phyloP scores from a whole-genome alignment of 805 yeast genomes.

The Wickerhamomyces silvicola region DNA sequence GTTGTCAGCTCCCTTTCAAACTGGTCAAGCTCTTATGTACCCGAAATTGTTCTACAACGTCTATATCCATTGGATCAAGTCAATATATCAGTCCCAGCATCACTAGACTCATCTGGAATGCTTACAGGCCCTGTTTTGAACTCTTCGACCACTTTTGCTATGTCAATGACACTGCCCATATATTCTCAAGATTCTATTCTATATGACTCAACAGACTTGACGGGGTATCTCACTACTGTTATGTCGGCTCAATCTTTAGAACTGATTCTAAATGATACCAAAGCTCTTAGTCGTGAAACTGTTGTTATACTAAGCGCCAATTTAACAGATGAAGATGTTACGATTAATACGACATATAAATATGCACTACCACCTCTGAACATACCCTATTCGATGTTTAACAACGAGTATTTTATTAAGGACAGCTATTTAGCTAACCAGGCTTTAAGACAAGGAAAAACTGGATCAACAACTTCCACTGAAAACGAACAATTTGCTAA shows the following conservation, averaged over 20 bases:
- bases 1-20: constrained; percentile 40
- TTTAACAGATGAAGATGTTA: constrained; percentile 13
- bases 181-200: constrained; percentile 67
- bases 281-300: constrained; percentile 32
- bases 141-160: constrained; percentile 34
- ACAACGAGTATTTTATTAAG: constrained; percentile 21
- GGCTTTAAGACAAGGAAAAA: constrained; percentile 27
- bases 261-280: constrained; percentile 33
- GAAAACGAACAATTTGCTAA: constrained; percentile 28
- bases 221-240: constrained; percentile 66
- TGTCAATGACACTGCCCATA: constrained; percentile 76
- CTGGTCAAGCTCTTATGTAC: constrained; percentile 29
- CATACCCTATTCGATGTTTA: constrained; percentile 11
- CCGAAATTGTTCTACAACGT: constrained; percentile 26
- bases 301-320: constrained; percentile 27
- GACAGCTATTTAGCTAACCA: constrained; percentile 28
- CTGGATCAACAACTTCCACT: constrained; percentile 37
- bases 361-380: constrained; percentile 34
- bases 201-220: constrained; percentile 38
- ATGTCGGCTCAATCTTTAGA: constrained; percentile 39
- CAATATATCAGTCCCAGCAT: constrained; percentile 39
- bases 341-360: constrained; percentile 28
- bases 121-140: constrained; percentile 62
- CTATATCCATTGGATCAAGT: constrained; percentile 43
- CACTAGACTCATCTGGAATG: constrained; percentile 38